phyloP scores from a whole-genome alignment of 495 filamentous ascomycete species.

The Penicillium pulvis region DNA sequence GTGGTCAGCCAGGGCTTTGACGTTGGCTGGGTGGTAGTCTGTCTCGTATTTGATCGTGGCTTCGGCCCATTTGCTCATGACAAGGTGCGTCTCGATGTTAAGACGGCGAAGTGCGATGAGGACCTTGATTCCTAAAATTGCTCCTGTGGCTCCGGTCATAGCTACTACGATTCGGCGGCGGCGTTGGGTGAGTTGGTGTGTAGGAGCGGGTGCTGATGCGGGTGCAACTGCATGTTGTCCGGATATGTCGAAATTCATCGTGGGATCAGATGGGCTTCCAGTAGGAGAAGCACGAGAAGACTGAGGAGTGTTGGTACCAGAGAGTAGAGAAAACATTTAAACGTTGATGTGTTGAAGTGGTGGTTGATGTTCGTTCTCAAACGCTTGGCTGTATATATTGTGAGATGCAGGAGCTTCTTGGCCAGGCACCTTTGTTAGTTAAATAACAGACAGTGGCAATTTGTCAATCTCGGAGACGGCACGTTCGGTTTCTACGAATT shows the following conservation, averaged over 20 bases:
- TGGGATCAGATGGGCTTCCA: constrained; percentile 10
- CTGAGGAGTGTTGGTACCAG: constrained; percentile 23
- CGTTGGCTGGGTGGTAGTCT: constrained; percentile 35
- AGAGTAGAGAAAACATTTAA: constrained; percentile 23
- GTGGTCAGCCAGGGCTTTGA: constrained; percentile 41
- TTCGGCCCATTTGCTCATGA: constrained; percentile 49
- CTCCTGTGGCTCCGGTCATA: constrained; percentile 46
- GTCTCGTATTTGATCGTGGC: constrained; percentile 48
- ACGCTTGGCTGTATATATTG: neutral
- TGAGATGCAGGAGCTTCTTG: neutral
- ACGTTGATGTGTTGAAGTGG: neutral
- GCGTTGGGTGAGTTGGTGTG: neutral
- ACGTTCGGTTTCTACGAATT: neutral
- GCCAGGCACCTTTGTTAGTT: neutral
- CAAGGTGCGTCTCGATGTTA: constrained; percentile 45
- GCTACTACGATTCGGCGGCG: constrained; percentile 41
- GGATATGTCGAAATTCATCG: constrained; percentile 2
- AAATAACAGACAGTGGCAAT: neutral
- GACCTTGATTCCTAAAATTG: constrained; percentile 39
- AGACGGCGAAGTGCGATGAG: constrained; percentile 40
- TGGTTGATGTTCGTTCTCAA: neutral
- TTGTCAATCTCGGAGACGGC: neutral
- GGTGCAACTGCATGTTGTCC: constrained; percentile 3
- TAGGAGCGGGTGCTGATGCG: too few species aligned
- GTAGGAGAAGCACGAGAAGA: constrained; percentile 18